These are phyloP conservation scores for Penicillium salamii DNA, from an alignment of 495 filamentous ascomycete genomes.

Conservation along the genomic window DNA sequence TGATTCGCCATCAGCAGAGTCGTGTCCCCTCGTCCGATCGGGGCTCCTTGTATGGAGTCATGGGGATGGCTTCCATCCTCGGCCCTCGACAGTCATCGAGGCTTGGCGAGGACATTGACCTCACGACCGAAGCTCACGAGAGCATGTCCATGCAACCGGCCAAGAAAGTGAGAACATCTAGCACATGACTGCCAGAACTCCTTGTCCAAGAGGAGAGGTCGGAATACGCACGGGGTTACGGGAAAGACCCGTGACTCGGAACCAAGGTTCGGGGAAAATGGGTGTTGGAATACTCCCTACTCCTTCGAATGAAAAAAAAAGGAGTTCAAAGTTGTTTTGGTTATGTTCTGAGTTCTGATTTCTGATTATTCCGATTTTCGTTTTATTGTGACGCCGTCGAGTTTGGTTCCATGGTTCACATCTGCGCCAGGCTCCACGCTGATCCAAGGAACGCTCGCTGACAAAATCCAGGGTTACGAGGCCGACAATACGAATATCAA, in stretches of 20 bases:
- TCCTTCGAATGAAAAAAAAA: too few species aligned
- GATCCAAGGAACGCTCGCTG: slow-evolving; percentile 12
- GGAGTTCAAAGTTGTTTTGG: too few species aligned
- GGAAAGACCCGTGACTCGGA: background rate
- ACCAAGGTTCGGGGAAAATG: background rate
- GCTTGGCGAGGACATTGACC: background rate
- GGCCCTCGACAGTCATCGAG: background rate
- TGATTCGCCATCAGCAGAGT: background rate
- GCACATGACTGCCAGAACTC: background rate
- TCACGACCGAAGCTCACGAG: background rate
- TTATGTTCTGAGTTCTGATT: too few species aligned
- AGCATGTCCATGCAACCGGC: background rate
- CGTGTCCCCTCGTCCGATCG: slow-evolving; percentile 5
- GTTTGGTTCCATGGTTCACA: slow-evolving; percentile 46
- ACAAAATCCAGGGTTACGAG: slow-evolving; percentile 61
- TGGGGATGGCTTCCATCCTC: too few species aligned
- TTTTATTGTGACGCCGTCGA: slow-evolving; percentile 26
- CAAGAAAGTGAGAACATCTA: background rate
- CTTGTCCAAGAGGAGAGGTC: background rate
- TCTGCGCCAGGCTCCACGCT: slow-evolving; percentile 18
- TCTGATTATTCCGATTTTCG: background rate
- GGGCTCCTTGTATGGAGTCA: background rate
- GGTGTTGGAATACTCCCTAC: background rate
- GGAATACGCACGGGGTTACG: background rate
- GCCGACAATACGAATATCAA: slow-evolving; percentile 70